Evolutionary conservation across 2,329 filamentous ascomycete species (phyloP), one percentile per base, ranked within the genome.

Genomic region (Chrysosporium queenslandicum): DNA sequence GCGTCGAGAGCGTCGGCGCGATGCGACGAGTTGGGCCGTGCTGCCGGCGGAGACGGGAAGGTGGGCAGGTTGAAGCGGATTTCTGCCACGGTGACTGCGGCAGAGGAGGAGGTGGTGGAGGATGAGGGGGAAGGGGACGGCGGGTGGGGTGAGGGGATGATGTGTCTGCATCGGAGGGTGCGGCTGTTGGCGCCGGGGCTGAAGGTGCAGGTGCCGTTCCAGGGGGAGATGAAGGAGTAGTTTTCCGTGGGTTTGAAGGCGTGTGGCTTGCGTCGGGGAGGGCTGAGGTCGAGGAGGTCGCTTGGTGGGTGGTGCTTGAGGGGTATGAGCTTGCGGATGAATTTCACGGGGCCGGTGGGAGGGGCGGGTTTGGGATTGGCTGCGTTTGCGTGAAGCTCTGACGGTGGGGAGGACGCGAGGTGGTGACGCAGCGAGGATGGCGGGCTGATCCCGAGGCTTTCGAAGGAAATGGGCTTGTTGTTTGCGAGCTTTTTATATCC

Each of bases 181-280:
- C 85, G 82, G 2, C 91, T 90, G 40, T 80, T 83, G 52, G 81
- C 77, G 34, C 86, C 85, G 0, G 89, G 92, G 14, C 80, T 76
- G 67, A 97, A 97, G 55, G 90, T 86, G 69, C 91, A 97, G 39
- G 79, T 78, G 14, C 87, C 86, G 55, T 87, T 82, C 91, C 91
- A 97, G 0, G 89, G 90, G 39, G 86, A 92, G 18, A 75, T 71
- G 64, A 96, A 96, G 1, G 81, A 78, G 67, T 94, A 94, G 16
- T 77, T 62, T 27, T 65, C 69, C 53, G 63, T 68, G 25, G 63
- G 62, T 39, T 40, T 45, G 4, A 40, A 43, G 18, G 53, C 32
- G 20, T 51, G 41, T 18, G 40, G 12, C 34, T 30, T 46, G 46
- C 30, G 36, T 23, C 47, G 46, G 14, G 49, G 46, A 7, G 53